Evolutionary conservation across 2,329 filamentous ascomycete species (phyloP).

Genomic region (Falciphora oryzae): DNA sequence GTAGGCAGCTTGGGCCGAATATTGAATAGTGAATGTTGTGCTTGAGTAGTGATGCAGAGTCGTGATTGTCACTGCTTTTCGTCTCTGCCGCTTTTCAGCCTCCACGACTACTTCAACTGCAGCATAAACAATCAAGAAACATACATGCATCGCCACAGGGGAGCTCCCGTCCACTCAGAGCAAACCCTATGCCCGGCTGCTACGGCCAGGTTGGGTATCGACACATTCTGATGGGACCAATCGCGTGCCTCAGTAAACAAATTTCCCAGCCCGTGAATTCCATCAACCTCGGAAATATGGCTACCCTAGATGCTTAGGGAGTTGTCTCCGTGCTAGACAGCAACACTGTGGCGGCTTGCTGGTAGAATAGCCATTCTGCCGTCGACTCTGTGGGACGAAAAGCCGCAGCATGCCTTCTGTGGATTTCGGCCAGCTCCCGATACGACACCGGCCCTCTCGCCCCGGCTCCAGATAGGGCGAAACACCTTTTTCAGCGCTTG

Average conservation of each 20-base stretch:
- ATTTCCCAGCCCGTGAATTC: not conserved
- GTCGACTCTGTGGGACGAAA: not conserved
- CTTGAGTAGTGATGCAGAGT: not conserved
- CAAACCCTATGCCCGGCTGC: not conserved
- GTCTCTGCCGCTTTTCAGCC: not conserved
- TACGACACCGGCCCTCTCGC: not conserved
- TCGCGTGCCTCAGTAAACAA: not conserved
- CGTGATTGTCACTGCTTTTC: not conserved
- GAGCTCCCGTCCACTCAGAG: not conserved
- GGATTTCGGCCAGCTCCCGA: not conserved
- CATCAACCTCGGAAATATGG: not conserved
- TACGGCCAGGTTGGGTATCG: not conserved
- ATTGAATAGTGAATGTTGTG: not conserved
- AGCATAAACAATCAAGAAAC: not conserved
- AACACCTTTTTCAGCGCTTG: slow-evolving; percentile 14
- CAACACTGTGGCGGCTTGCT: not conserved
- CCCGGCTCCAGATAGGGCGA: not conserved
- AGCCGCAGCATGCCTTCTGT: not conserved
- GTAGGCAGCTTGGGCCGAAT: slow-evolving; percentile 21
- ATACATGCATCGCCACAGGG: not conserved
- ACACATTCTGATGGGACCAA: not conserved
- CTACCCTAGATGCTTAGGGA: not conserved
- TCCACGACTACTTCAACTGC: not conserved
- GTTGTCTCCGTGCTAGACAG: not conserved
- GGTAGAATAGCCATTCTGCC: not conserved